Conservation (phyloP, 495 filamentous ascomycete genomes). For the Aspergillus incahuasiensis region DNA sequence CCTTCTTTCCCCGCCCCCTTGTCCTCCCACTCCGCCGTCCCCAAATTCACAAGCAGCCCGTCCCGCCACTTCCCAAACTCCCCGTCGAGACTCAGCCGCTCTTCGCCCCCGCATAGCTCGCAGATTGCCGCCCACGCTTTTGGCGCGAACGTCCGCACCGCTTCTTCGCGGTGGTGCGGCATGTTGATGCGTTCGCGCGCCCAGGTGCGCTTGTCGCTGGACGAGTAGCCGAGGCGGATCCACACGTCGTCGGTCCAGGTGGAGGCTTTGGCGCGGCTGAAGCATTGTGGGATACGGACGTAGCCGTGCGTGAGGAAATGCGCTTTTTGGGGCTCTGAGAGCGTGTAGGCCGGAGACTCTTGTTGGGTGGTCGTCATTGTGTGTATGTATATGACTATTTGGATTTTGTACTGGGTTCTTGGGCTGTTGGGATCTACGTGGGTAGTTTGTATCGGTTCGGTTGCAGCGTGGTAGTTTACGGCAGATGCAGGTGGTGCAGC, state of each 20-base stretch:
- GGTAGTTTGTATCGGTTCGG: too few relatives aligned
- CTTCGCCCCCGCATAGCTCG: conserved; percentile 64
- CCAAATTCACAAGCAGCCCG: conserved; percentile 69
- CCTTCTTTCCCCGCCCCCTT: too few relatives aligned
- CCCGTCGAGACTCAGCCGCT: conserved; percentile 45
- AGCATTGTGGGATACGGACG: conserved; percentile 56
- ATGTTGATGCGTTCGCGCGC: conserved; percentile 57
- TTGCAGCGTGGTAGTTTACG: too few relatives aligned
- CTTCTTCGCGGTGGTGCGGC: conserved; percentile 52
- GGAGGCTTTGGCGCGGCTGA: conserved; percentile 56
- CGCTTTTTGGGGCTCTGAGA: conserved; percentile 57
- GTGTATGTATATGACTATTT: too few relatives aligned
- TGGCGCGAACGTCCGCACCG: conserved; percentile 56
- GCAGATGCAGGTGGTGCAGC: too few relatives aligned
- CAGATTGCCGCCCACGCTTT: conserved; percentile 67
- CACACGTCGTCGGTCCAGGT: conserved; percentile 56
- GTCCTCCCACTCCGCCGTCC: conserved; percentile 52
- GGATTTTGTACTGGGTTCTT: too few relatives aligned
- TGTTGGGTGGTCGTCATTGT: not conserved
- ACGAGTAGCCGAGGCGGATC: conserved; percentile 63
- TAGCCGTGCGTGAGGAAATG: conserved; percentile 66
- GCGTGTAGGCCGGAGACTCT: conserved; percentile 12
- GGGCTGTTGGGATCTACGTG: too few relatives aligned
- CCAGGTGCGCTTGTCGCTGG: conserved; percentile 67
- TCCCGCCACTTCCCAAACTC: conserved; percentile 58